phyloP scores from a whole-genome alignment of 768 basidiomycete species.

The Exsudoporus frostii region DNA sequence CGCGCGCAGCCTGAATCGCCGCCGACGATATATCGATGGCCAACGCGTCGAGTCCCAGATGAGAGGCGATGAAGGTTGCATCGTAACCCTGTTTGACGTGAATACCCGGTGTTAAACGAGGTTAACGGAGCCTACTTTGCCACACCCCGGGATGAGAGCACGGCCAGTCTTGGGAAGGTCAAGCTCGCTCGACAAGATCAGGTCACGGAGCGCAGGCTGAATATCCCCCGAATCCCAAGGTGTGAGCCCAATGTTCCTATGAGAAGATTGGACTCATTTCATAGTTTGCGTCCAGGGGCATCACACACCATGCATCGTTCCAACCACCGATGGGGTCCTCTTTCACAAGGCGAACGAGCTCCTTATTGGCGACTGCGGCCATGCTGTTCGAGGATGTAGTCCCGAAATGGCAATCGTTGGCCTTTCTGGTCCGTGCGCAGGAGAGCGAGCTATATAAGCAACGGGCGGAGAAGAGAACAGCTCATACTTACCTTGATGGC shows the following conservation, averaged over 20 bases:
- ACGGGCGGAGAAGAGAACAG: not conserved
- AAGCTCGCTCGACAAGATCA: slow-evolving; percentile 45
- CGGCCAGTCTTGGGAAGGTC: slow-evolving; percentile 41
- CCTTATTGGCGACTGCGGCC: not conserved
- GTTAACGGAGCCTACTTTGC: slow-evolving; percentile 32
- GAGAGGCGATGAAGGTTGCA: slow-evolving; percentile 15
- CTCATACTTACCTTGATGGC: slow-evolving; percentile 67
- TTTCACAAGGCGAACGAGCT: slow-evolving; percentile 10
- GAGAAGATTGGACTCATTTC: not conserved
- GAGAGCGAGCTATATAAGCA: slow-evolving; percentile 28
- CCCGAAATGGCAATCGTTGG: not conserved
- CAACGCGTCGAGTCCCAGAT: slow-evolving; percentile 16
- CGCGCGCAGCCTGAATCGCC: slow-evolving; percentile 16
- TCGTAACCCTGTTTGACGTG: slow-evolving; percentile 18
- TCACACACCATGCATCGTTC: slow-evolving; percentile 20
- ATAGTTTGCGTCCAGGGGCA: not conserved
- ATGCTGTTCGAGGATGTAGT: not conserved
- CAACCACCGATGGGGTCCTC: slow-evolving; percentile 14
- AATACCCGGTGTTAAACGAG: not conserved
- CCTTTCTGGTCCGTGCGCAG: slow-evolving; percentile 27
- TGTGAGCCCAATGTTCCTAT: slow-evolving; percentile 47
- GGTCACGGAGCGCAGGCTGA: slow-evolving; percentile 54
- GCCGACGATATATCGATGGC: slow-evolving; percentile 18
- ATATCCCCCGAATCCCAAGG: slow-evolving; percentile 61
- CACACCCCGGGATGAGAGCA: slow-evolving; percentile 59